Evolutionary conservation across 345 rosid genomes (phyloP), one percentile per base, ranked within the genome.

Genomic region (Lenwebbia sp.): DNA sequence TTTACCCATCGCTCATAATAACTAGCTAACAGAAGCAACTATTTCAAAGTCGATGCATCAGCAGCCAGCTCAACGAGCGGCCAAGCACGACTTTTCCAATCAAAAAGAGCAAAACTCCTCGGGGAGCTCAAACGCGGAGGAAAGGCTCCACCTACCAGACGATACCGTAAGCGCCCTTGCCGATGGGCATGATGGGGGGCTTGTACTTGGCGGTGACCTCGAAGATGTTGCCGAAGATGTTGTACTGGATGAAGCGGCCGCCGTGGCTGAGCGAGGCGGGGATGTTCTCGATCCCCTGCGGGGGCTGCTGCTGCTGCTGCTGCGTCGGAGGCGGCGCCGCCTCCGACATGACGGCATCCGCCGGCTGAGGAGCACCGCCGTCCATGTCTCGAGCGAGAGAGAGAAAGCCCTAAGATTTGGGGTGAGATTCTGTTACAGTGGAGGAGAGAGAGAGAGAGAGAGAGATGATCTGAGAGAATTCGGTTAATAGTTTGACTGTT

Each of bases 171-270:
- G 99, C 99, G 51, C 99, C 99, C 58, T 98, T 98, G 84, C 99
- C 99, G 90, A 98, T 96, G 76, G 99, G 99, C 98, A 98, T 88
- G 87, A 98, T 97, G 62, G 99, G 99, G 83, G 99, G 99, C 91
- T 91, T 94, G 86, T 98, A 98, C 93, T 98, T 98, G 58, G 97
- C 95, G 10, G 99, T 98, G 88, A 98, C 99, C 90, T 95, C 99
- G 54, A 98, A 98, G 82, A 98, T 93, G 92, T 98, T 96, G 19
- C 99, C 99, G 86, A 95, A 95, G 19, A 98, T 98, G 88, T 98
- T 95, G 85, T 98, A 98, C 88, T 95, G 99, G n/a, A 98, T 96
- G 89, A 98, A 98, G 87, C 93, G 90, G 21, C 99, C 99, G 3
- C 98, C 99, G 86, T 98, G 97, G 94, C 97, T 96, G 47, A 96